These are phyloP conservation scores for Elsinoe batatas DNA, from an alignment of 2,329 filamentous ascomycete species.

Conservation along the genomic window DNA sequence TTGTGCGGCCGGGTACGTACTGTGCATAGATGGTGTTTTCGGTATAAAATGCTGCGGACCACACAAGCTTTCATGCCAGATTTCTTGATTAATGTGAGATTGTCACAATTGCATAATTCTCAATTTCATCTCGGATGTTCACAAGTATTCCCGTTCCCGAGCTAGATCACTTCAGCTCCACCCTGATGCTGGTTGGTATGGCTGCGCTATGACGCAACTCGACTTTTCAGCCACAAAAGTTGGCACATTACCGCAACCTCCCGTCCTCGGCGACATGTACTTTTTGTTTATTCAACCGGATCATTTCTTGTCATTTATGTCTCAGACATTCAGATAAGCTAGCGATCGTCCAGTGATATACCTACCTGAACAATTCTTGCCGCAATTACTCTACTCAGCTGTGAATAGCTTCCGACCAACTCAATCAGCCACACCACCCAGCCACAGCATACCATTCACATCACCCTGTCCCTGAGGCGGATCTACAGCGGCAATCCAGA, in stretches of 20 bases:
- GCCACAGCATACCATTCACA: background rate
- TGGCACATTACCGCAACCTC: background rate
- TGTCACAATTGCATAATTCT: background rate
- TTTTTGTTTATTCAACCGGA: background rate
- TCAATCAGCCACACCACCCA: constrained; percentile 8
- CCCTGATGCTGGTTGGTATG: background rate
- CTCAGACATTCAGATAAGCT: background rate
- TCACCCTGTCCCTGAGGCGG: background rate
- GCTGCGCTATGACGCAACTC: constrained; percentile 3
- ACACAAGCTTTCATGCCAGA: background rate
- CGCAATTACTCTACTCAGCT: background rate
- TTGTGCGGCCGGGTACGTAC: background rate
- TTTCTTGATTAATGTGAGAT: background rate
- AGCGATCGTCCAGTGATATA: background rate
- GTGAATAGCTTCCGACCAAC: no score
- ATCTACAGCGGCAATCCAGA: background rate
- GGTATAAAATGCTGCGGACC: background rate
- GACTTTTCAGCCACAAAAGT: constrained; percentile 10
- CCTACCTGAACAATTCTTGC: background rate
- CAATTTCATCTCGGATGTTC: background rate
- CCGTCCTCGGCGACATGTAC: background rate
- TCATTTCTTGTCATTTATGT: background rate
- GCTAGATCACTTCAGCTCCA: background rate
- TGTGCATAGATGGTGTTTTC: background rate
- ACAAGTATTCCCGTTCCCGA: background rate